Evolutionary conservation across 2,329 filamentous ascomycete genomes (phyloP), one percentile per base, ranked within the genome.

Genomic region (Exophiala mesophila): DNA sequence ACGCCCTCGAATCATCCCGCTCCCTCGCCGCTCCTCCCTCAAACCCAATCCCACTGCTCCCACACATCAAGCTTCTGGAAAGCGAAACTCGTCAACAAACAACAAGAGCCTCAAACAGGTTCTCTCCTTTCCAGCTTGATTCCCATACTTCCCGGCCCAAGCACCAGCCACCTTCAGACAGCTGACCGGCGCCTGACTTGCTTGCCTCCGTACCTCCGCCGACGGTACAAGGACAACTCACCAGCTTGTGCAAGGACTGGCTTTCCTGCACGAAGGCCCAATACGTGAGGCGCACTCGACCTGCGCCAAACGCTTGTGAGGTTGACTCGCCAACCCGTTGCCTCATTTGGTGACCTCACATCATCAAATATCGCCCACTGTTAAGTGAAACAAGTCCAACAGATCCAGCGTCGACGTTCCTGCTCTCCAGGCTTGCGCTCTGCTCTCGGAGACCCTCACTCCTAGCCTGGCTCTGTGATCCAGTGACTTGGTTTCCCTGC

Each of bases 191-290:
- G n/a, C n/a, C n/a, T n/a, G 48, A 45, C 41, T 41, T 39, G 44
- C 41, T 15, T 39, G 15, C 15, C 17, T 13, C 17, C 20, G 16
- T 21, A 12, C 24, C 13, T 15, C 33, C 42, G 39, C 41, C 64
- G 65, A 66, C 66, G 68, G 66, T 65, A 59, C 65, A 69, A 68
- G 63, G 60, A 57, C 55, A 47, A 36, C 44, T 40, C 47, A 40
- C 40, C 56, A 48, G 55, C 48, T 53, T 53, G 50, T 55, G 23
- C 50, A 55, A 53, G 59, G 58, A 59, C 56, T 57, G 61, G 55
- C 62, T 59, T 56, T 57, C 55, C 55, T 69, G 66, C 66, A 66
- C 62, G 61, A 62, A 57, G 64, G 65, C 66, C 65, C 65, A 67
- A 69, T 64, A 26, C 23, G 28, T 40, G 39, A 51, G 52, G 52